A percentile compares a stretch with the other conserved stretches of the same genome.
phyloP scores from a whole-genome alignment of 345 rosid species.

The Gossypioides kirkii region DNA sequence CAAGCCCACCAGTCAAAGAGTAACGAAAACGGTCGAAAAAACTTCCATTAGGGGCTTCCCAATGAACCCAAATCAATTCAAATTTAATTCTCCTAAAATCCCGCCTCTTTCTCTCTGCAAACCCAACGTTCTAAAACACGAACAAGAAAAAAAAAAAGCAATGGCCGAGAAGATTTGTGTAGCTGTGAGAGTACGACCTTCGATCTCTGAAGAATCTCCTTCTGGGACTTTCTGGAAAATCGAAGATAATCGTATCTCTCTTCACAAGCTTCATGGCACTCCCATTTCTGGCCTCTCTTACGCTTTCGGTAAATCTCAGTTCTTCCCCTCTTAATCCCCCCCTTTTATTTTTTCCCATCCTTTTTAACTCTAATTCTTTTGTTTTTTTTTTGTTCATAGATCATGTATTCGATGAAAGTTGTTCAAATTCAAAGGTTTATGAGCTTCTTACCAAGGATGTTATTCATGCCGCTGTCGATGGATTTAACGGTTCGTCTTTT shows the following conservation, averaged over 20 bases:
- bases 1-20: neutral
- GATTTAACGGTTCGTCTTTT: constrained; percentile 65
- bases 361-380: neutral
- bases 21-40: too few species aligned
- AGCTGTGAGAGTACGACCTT: constrained; percentile 76
- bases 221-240: constrained; percentile 47
- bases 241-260: constrained; percentile 76
- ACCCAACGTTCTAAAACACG: neutral
- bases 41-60: neutral
- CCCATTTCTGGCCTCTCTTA: constrained; percentile 60
- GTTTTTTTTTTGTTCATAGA: constrained; percentile 32
- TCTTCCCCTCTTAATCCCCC: neutral
- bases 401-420: constrained; percentile 70
- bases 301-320: constrained; percentile 54
- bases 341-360: neutral
- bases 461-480: constrained; percentile 70
- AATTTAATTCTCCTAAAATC: constrained; percentile 1
- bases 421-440: constrained; percentile 59
- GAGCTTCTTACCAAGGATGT: constrained; percentile 76
- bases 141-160: neutral
- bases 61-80: constrained; percentile 19
- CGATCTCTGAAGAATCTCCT: constrained; percentile 30
- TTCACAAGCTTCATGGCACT: constrained; percentile 59
- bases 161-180: constrained; percentile 91
- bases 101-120: constrained; percentile 17